phyloP scores from a whole-genome alignment of 2,329 filamentous ascomycete genomes.

The Madurella fahalii region DNA sequence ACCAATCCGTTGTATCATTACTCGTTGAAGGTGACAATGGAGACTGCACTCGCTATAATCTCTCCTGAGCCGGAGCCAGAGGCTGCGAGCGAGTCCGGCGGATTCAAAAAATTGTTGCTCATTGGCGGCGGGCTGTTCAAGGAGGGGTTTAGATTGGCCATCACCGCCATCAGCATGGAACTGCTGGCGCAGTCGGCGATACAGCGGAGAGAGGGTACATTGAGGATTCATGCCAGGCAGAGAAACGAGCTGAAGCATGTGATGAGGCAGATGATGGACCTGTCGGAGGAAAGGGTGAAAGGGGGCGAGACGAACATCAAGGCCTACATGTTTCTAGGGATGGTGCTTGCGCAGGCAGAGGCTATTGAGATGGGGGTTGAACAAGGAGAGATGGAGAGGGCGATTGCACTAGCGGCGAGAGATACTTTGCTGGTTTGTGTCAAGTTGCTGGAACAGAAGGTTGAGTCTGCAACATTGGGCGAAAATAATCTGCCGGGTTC shows the following conservation, averaged over 20 bases:
- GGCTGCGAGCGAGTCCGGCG: constrained; percentile 24
- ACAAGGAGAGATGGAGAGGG: background rate
- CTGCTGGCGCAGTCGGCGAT: constrained; percentile 32
- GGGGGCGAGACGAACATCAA: constrained; percentile 44
- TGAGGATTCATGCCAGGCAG: background rate
- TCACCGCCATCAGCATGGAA: constrained; percentile 34
- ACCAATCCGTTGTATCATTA: constrained; percentile 46
- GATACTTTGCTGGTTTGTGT: constrained; percentile 33
- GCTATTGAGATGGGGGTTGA: background rate
- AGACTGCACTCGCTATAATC: constrained; percentile 37
- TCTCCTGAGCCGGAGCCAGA: constrained; percentile 28
- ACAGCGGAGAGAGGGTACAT: constrained; percentile 4
- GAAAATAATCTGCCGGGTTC: too few relatives aligned
- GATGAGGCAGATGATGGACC: constrained; percentile 27
- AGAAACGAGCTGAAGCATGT: constrained; percentile 32
- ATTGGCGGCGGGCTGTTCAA: constrained; percentile 40
- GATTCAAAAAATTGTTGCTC: constrained; percentile 36
- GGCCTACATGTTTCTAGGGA: constrained; percentile 36
- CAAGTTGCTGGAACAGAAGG: constrained; percentile 22
- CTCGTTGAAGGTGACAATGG: constrained; percentile 45
- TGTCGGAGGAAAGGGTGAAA: constrained; percentile 33
- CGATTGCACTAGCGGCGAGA: constrained; percentile 22
- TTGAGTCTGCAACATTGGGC: too few relatives aligned
- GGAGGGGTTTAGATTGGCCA: constrained; percentile 36
- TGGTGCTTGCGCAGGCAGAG: constrained; percentile 4